Conservation (phyloP, 768 basidiomycete species). For the Paxillus rubicundulus region DNA sequence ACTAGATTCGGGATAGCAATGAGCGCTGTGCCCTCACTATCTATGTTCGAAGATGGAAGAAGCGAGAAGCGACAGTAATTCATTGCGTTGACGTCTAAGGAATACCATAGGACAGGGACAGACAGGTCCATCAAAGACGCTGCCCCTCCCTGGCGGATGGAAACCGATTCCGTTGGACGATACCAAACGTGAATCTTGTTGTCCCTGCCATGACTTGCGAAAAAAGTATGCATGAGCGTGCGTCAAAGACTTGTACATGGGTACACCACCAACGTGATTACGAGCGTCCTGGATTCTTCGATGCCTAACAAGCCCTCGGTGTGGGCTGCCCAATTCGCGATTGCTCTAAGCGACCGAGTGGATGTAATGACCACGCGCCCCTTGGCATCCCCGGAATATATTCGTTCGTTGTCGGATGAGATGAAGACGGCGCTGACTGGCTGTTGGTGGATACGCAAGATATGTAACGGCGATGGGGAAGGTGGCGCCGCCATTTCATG, state of each 20-base stretch:
- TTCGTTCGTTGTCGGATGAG: slow-evolving; percentile 69
- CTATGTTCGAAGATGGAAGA: slow-evolving; percentile 28
- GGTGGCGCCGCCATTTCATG: slow-evolving; percentile 6
- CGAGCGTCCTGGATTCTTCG: slow-evolving; percentile 61
- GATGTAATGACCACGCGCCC: slow-evolving; percentile 80
- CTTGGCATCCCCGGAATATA: slow-evolving; percentile 84
- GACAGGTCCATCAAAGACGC: slow-evolving; percentile 51
- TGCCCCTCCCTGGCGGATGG: slow-evolving; percentile 51
- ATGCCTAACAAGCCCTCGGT: slow-evolving; percentile 72
- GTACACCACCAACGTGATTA: slow-evolving; percentile 75
- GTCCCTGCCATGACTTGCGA: slow-evolving; percentile 69
- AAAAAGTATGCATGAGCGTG: background rate
- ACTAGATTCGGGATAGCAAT: slow-evolving; percentile 86
- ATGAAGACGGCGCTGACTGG: slow-evolving; percentile 60
- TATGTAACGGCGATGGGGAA: slow-evolving; percentile 64
- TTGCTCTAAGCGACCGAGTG: slow-evolving; percentile 69
- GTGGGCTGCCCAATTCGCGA: slow-evolving; percentile 79
- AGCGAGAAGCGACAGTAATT: slow-evolving; percentile 93
- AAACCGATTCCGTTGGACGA: slow-evolving; percentile 46
- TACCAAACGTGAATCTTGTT: slow-evolving; percentile 81
- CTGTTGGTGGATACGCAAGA: slow-evolving; percentile 70
- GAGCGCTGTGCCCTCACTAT: slow-evolving; percentile 39
- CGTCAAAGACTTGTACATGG: no score
- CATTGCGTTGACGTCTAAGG: slow-evolving; percentile 87
- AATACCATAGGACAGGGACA: slow-evolving; percentile 54